Conservation (phyloP, 2,329 filamentous ascomycete species). For the Epicoccum nigrum region DNA sequence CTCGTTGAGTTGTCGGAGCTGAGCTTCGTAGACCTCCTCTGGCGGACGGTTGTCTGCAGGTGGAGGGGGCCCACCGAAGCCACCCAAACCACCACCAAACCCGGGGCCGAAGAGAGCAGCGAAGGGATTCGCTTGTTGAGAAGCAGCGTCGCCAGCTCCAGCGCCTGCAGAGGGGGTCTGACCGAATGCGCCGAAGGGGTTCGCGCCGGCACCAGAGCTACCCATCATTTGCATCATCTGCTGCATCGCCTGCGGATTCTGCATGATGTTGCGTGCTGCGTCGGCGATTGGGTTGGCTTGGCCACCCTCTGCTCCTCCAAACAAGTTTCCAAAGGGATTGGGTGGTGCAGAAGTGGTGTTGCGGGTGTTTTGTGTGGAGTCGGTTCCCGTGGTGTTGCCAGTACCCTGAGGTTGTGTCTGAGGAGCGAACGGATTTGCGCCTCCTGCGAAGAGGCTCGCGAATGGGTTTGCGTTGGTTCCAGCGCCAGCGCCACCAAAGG, state of each 20-base stretch:
- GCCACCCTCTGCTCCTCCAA: conserved; percentile 51
- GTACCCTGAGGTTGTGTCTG: conserved; percentile 31
- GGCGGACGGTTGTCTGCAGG: conserved; percentile 85
- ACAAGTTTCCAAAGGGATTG: conserved; percentile 57
- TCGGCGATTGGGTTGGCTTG: conserved; percentile 58
- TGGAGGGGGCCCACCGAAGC: conserved; percentile 44
- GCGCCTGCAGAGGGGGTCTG: conserved; percentile 52
- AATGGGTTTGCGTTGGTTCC: conserved; percentile 62
- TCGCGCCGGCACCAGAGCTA: conserved; percentile 50
- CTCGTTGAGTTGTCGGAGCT: conserved; percentile 91
- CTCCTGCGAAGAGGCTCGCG: conserved; percentile 60
- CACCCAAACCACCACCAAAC: conserved; percentile 38
- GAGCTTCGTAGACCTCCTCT: conserved; percentile 89
- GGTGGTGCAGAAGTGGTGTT: conserved; percentile 33
- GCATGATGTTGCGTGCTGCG: conserved; percentile 57
- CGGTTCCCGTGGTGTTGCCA: conserved; percentile 32
- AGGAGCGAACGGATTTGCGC: conserved; percentile 45
- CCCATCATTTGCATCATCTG: conserved; percentile 61
- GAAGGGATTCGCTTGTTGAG: conserved; percentile 45
- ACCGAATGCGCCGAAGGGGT: conserved; percentile 49
- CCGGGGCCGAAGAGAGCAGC: conserved; percentile 54
- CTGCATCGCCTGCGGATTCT: conserved; percentile 64
- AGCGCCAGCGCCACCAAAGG: conserved; percentile 42
- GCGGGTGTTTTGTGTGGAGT: conserved; percentile 26
- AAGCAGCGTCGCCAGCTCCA: conserved; percentile 36